These are phyloP conservation scores for Suhomyces taliae DNA, from an alignment of 1,139 yeast species.

Conservation along the genomic window DNA sequence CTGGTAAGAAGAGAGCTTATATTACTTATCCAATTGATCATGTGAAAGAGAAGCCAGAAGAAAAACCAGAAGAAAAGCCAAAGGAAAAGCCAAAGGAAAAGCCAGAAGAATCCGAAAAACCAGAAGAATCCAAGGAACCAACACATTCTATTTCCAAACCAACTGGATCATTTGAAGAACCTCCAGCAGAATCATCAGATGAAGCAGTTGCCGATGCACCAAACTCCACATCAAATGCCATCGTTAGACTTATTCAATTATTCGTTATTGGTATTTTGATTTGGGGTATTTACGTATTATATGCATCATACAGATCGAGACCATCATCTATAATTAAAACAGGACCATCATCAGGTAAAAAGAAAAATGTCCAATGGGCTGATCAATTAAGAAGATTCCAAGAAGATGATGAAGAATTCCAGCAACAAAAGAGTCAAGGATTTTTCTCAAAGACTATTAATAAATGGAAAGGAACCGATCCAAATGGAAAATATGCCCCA, in stretches of 20 bases:
- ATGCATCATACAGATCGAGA: constrained; percentile 37
- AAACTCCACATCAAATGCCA: constrained; percentile 25
- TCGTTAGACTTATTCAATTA: constrained; percentile 44
- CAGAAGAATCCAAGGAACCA: constrained; percentile 1
- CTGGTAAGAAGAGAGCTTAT: constrained; percentile 16
- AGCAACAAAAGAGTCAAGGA: constrained; percentile 22
- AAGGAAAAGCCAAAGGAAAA: constrained; percentile 1
- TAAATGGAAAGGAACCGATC: constrained; percentile 32
- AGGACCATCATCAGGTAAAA: constrained; percentile 34
- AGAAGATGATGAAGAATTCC: constrained; percentile 29
- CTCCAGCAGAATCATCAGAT: not conserved
- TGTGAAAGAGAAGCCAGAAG: constrained; percentile 9
- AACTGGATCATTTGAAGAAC: not conserved
- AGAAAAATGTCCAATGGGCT: constrained; percentile 61
- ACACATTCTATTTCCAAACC: not conserved
- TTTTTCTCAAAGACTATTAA: constrained; percentile 42
- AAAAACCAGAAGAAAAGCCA: constrained; percentile 1
- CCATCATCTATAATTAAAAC: constrained; percentile 48
- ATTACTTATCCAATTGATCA: constrained; percentile 37
- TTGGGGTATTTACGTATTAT: constrained; percentile 46
- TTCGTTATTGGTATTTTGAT: constrained; percentile 40
- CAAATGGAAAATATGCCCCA: constrained; percentile 29
- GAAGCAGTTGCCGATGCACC: constrained; percentile 1
- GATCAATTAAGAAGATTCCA: constrained; percentile 47
- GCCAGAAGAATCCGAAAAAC: constrained; percentile 3